Evolutionary conservation across 441 rosid species (phyloP), one percentile per base, ranked within the genome.

Genomic region (Mallotus repandus): DNA sequence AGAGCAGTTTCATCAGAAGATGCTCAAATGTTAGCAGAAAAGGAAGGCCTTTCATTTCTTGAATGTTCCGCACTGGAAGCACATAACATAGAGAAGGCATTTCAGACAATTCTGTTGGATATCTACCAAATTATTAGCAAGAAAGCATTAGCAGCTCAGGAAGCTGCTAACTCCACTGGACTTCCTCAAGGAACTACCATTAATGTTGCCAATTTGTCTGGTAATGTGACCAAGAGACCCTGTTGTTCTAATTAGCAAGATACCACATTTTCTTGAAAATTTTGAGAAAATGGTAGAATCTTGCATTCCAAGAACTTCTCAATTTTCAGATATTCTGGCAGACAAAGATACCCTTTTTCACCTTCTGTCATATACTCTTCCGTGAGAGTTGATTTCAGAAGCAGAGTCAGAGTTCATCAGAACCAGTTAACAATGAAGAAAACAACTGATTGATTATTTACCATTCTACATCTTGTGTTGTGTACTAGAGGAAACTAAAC

Each of bases 11-110:
- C 84, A 11, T 82, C 83, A 70, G 90, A 85, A 8, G 96, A 91
- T 72, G 98, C 96, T 52, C 91, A 81, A 16, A 54, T 78, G 60
- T 71, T 91, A 60, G 98, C 97, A 4, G 97, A 91, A 80, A 89
- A 81, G 70, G 98, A 94, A 84, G 88, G 91, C 21, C 94, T 94
- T 45, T 91, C 93, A 2, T 94, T 91, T 80, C 86, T 94, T 1
- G 98, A 94, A 81, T 91, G 96, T 4, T 94, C 98, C 13, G 98
- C 98, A 4, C 66, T 92, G 70, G 95, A 90, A 74, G 91, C 97
- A 35, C 83, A 84, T 56, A 94, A 94, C 29, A 77, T 94, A 0
- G 97, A 94, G 83, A 92, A 84, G 82, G 97, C 98, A 1, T 94
- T 94, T 76, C 97, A 92, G 80, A 88, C 95, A 5, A 85, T 92